Evolutionary conservation across 2,329 filamentous ascomycete species (phyloP).

Genomic region (Gremmenia infestans): DNA sequence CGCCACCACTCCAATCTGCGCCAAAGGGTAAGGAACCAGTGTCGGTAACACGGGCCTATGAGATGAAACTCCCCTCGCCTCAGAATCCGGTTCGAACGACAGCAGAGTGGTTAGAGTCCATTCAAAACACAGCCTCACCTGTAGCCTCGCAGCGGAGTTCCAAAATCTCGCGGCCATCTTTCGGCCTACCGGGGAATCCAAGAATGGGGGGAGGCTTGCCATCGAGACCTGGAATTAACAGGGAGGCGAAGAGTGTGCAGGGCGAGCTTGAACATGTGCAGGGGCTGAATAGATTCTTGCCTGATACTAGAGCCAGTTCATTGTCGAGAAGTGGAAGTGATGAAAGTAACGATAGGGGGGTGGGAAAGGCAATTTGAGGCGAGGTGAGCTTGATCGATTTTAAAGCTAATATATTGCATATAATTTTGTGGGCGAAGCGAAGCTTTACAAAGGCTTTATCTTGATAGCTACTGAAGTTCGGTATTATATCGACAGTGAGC

Average conservation of each 20-base stretch:
- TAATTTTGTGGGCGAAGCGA: neutral
- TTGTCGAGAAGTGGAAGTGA: conserved; percentile 4
- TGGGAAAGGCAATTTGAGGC: conserved; percentile 17
- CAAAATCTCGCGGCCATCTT: neutral
- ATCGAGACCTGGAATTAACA: neutral
- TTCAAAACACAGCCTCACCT: neutral
- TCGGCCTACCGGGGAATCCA: conserved; percentile 8
- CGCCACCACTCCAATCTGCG: conserved; percentile 10
- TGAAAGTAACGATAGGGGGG: conserved; percentile 7
- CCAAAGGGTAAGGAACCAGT: neutral
- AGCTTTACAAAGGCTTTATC: too few species aligned
- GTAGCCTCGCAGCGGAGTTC: neutral
- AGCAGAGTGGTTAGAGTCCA: conserved; percentile 18
- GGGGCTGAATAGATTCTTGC: conserved; percentile 10
- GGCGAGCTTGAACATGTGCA: conserved; percentile 3
- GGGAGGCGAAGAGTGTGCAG: conserved; percentile 1
- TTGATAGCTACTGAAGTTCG: neutral
- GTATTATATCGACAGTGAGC: neutral
- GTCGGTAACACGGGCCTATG: neutral
- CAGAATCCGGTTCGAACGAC: conserved; percentile 11
- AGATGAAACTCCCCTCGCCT: conserved; percentile 13
- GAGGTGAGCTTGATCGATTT: neutral
- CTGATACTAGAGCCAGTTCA: conserved; percentile 1
- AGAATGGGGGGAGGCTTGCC: conserved; percentile 4
- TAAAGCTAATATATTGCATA: neutral